Evolutionary conservation across 164 flowering plant species (phyloP), one percentile per base, ranked within the genome.

Genomic region (Paratinospora sagittata): DNA sequence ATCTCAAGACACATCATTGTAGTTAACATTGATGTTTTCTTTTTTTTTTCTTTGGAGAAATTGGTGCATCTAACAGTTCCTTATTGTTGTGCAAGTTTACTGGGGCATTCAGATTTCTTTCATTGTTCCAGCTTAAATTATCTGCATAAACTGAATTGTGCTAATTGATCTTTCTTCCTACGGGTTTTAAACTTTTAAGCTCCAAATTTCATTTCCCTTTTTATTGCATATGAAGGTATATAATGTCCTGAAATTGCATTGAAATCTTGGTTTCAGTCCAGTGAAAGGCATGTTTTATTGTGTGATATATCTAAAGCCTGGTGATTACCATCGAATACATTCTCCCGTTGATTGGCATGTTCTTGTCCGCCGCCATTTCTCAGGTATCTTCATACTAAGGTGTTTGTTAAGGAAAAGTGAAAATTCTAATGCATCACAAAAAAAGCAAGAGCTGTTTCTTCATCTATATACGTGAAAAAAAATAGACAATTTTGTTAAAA

Each of bases 251-350:
- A 65, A 39, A 49, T 65, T 67, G 24, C 27, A 55, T 69, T 37
- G 33, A 11, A 47, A n/a, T 75, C 27, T 79, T 70, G 69, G 23
- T 78, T 79, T 83, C 94, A 95, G 97, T 76, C 94, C 97, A 41
- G 67, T 83, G 92, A 89, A 83, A 78, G 97, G 99, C 74, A 85
- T 92, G 57, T 95, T 86, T 80, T 95, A 95, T 80, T 95, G 97
- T 79, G 99, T 95, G 30, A 82, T 95, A 69, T 95, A 95, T 84
- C 79, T 95, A 76, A 88, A 73, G 79, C 97, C 89, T 67, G 99
- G 99, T 68, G 97, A 95, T 76, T 95, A 91, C 77, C 99, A 95
- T 77, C 87, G 96, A 36, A 77, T 95, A 73, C 99, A 95, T 79
- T 87, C 97, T 60, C 99, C 99, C 57, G 86, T 79, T 79, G 92